Percentiles rank a stretch among this genome's conserved stretches.
phyloP scores from a whole-genome alignment of 176 grass and related monocot species.

The Carex kokanica region DNA sequence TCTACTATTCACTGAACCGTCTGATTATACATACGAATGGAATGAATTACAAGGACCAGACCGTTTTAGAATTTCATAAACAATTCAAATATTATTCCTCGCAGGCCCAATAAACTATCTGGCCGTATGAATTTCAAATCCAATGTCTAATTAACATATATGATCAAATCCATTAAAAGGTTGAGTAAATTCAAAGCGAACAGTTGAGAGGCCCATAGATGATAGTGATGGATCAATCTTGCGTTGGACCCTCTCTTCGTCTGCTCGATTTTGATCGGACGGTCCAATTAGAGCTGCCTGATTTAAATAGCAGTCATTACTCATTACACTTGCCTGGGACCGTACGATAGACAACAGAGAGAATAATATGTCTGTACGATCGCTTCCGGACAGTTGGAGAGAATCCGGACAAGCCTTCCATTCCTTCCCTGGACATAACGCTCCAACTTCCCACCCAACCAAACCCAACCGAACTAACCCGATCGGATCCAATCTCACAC shows the following conservation, averaged over 20 bases:
- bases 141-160: neutral
- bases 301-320: neutral
- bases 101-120: neutral
- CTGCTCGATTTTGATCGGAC: neutral
- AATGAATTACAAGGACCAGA: too few relatives aligned
- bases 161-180: too few relatives aligned
- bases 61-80: too few relatives aligned
- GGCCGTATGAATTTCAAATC: neutral
- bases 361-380: neutral
- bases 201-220: neutral
- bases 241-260: too few relatives aligned
- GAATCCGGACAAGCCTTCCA: neutral
- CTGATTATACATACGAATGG: too few relatives aligned
- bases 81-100: too few relatives aligned
- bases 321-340: neutral
- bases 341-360: neutral
- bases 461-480: constrained; percentile 29
- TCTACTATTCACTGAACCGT: too few relatives aligned
- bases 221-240: neutral
- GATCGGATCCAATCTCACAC: constrained; percentile 26
- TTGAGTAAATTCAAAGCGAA: too few relatives aligned
- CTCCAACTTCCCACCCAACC: constrained; percentile 10
- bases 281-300: neutral
- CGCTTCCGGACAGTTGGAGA: neutral
- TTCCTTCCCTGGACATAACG: neutral